Conservation (phyloP, 202 grass and related monocot species). For the Setaria italica region DNA sequence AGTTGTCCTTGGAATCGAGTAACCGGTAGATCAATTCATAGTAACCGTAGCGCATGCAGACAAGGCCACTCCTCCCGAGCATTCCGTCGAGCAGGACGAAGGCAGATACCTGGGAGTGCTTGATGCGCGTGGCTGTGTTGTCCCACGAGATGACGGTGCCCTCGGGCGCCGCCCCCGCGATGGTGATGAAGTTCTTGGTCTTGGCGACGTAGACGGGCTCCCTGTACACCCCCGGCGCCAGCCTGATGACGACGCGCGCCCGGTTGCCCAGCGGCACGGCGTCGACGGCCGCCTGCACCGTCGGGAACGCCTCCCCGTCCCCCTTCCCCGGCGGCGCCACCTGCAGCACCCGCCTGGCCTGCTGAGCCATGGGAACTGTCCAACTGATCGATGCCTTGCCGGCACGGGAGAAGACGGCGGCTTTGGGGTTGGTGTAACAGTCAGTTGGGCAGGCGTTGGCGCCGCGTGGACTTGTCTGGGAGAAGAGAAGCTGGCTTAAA, state of each 20-base stretch:
- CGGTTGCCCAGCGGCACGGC: constrained; percentile 88
- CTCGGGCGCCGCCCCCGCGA: constrained; percentile 70
- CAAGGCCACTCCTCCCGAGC: not conserved
- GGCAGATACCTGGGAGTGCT: constrained; percentile 72
- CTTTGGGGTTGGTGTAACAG: constrained; percentile 6
- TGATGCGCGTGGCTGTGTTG: constrained; percentile 83
- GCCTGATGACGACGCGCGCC: constrained; percentile 70
- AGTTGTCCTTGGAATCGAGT: too few species aligned
- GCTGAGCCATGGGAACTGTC: constrained; percentile 50
- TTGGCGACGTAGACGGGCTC: constrained; percentile 91
- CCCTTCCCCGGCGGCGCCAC: constrained; percentile 58
- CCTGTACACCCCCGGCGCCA: constrained; percentile 72
- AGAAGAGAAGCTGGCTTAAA: not conserved
- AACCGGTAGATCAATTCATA: not conserved
- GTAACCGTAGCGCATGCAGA: not conserved
- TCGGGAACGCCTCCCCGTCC: constrained; percentile 54
- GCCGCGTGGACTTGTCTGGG: not conserved
- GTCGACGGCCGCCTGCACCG: constrained; percentile 87
- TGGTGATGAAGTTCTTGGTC: constrained; percentile 89
- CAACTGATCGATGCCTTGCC: too few species aligned
- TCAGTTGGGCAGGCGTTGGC: not conserved
- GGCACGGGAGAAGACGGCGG: too few species aligned
- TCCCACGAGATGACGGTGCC: constrained; percentile 87
- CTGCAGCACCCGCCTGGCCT: constrained; percentile 50
- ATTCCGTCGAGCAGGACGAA: constrained; percentile 45